These are phyloP conservation scores for Gaillardinia entomophila DNA, from an alignment of 805 yeast genomes.

Conservation along the genomic window DNA sequence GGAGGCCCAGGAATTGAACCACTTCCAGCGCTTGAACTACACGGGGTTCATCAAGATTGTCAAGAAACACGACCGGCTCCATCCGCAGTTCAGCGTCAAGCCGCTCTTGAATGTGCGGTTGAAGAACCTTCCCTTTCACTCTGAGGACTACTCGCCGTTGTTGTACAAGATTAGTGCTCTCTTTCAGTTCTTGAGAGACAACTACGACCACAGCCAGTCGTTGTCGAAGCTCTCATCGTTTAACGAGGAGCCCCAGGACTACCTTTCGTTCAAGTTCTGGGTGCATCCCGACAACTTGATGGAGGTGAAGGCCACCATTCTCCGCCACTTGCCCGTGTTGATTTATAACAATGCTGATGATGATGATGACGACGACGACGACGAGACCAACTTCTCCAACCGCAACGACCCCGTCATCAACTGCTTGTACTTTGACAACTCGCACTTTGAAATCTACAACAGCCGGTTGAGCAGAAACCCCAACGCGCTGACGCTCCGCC, in stretches of 20 bases:
- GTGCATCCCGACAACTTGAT: slow-evolving; percentile 92
- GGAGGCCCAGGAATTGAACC: slow-evolving; percentile 80
- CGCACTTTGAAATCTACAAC: slow-evolving; percentile 78
- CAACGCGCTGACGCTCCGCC: slow-evolving; percentile 67
- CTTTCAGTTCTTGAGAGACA: slow-evolving; percentile 77
- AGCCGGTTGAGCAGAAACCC: slow-evolving; percentile 68
- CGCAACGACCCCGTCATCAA: slow-evolving; percentile 65
- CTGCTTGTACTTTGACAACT: slow-evolving; percentile 82
- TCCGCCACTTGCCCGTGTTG: slow-evolving; percentile 88
- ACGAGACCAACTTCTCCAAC: slow-evolving; percentile 14
- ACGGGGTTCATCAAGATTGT: slow-evolving; percentile 94
- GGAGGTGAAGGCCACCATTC: slow-evolving; percentile 95
- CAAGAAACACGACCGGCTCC: slow-evolving; percentile 91
- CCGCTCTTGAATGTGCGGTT: slow-evolving; percentile 86
- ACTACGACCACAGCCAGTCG: slow-evolving; percentile 46
- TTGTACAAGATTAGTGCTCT: slow-evolving; percentile 75
- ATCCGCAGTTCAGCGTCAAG: slow-evolving; percentile 80
- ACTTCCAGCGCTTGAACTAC: slow-evolving; percentile 84
- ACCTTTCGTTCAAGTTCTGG: slow-evolving; percentile 84
- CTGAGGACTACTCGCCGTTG: slow-evolving; percentile 92
- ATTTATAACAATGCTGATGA: slow-evolving; percentile 53
- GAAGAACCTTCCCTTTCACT: slow-evolving; percentile 82
- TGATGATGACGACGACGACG: slow-evolving; percentile 47
- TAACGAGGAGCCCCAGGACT: slow-evolving; percentile 36
- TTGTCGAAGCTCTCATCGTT: slow-evolving; percentile 45